A percentile compares a stretch with the other conserved stretches of the same genome.
These are phyloP conservation scores for Chondrus crispus DNA, from an alignment of 23 red algal genomes.

Conservation along the genomic window DNA sequence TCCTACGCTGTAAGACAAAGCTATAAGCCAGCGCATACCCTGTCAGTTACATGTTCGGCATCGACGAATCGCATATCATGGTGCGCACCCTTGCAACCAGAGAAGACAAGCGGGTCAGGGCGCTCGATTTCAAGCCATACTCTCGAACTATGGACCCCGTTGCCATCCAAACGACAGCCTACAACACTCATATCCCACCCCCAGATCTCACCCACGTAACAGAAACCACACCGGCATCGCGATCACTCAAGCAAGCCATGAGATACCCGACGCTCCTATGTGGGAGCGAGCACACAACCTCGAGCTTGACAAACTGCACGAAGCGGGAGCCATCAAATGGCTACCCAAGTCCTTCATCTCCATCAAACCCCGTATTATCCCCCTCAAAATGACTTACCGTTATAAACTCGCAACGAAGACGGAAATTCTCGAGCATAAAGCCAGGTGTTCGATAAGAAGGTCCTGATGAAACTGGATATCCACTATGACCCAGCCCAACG, in stretches of 20 bases:
- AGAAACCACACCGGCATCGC: neutral
- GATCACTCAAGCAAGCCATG: neutral
- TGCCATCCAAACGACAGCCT: neutral
- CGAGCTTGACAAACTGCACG: constrained; percentile 5
- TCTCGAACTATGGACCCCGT: neutral
- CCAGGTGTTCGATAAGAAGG: neutral
- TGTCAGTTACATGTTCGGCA: neutral
- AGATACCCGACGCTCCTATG: neutral
- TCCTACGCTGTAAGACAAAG: neutral
- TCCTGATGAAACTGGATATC: neutral
- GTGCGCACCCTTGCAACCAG: no score
- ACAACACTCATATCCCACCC: neutral
- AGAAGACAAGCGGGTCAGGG: neutral
- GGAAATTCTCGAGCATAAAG: neutral
- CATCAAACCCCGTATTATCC: neutral
- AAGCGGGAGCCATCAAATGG: neutral
- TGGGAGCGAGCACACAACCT: neutral
- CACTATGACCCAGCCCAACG: neutral
- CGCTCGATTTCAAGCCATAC: constrained; percentile 8
- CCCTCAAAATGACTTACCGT: neutral
- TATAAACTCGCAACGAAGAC: neutral
- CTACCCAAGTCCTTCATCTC: no score
- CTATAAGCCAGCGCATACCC: neutral
- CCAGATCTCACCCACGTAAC: neutral
- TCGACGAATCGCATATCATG: no score